These are phyloP conservation scores for Arachis stenosperma DNA, from an alignment of 306 rosid genomes.

Conservation along the genomic window DNA sequence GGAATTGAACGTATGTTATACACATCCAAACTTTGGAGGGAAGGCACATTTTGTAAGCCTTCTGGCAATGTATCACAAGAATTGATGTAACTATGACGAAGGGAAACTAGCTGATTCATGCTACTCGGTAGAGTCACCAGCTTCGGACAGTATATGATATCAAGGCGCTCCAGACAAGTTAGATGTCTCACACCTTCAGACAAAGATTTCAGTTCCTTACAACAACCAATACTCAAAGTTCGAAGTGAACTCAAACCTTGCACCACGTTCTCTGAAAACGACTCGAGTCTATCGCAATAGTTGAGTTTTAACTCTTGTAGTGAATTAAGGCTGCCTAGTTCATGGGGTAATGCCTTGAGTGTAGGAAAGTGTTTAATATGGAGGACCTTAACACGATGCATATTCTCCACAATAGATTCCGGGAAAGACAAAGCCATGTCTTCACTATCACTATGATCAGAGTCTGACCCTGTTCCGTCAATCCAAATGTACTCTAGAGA, in stretches of 20 bases:
- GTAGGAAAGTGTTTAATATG: accelerated
- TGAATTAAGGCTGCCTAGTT: too few species aligned
- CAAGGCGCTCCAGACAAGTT: neutral
- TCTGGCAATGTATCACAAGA: neutral
- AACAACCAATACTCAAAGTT: accelerated
- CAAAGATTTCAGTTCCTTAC: neutral
- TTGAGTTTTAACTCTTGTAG: too few species aligned
- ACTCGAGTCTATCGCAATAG: too few species aligned
- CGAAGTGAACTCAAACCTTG: conserved; percentile 12
- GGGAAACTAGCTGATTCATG: conserved; percentile 7
- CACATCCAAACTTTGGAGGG: neutral
- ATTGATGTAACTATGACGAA: accelerated
- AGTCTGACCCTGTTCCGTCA: neutral
- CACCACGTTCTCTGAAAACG: neutral
- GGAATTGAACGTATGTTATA: neutral
- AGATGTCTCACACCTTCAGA: conserved; percentile 15
- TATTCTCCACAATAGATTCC: neutral
- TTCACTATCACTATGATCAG: too few species aligned
- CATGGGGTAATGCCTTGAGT: too few species aligned
- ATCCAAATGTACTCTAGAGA: neutral
- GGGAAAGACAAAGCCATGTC: neutral
- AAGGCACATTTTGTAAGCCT: conserved; percentile 16
- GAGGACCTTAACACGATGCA: neutral
- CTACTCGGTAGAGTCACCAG: neutral
- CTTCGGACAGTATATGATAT: accelerated